A percentile compares a stretch with the other conserved stretches of the same genome.
Conservation (phyloP, 371 early-diverging fungal species). For the Mortierella sp. region DNA sequence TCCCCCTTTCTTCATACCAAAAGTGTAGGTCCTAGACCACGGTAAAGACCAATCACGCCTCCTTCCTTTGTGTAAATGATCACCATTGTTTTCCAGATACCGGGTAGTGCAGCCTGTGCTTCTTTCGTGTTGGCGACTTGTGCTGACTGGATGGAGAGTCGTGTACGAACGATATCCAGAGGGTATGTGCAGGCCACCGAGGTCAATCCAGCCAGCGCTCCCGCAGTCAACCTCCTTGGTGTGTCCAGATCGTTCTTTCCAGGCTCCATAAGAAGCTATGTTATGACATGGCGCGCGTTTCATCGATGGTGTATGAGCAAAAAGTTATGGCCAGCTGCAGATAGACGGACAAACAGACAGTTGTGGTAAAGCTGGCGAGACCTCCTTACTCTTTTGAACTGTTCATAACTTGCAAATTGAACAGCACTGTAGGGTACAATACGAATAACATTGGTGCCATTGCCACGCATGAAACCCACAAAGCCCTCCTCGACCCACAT, state of each 20-base stretch:
- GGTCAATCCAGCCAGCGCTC: constrained; percentile 86
- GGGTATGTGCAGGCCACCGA: constrained; percentile 90
- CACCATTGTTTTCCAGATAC: constrained; percentile 73
- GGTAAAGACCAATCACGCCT: constrained; percentile 83
- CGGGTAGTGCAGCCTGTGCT: constrained; percentile 65
- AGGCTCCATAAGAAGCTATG: constrained; percentile 69
- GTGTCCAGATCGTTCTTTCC: constrained; percentile 79
- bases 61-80: constrained; percentile 81
- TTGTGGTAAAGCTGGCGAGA: neutral
- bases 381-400: constrained; percentile 64
- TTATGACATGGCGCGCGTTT: no score
- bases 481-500: constrained; percentile 92
- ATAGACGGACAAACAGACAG: neutral
- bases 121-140: constrained; percentile 48
- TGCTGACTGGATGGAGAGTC: constrained; percentile 82
- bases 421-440: constrained; percentile 92
- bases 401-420: constrained; percentile 92
- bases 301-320: neutral
- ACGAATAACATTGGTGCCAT: constrained; percentile 92
- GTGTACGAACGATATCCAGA: constrained; percentile 88
- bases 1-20: constrained; percentile 58
- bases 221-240: constrained; percentile 76
- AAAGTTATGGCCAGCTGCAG: neutral
- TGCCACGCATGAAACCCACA: constrained; percentile 88
- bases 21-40: constrained; percentile 86